Conservation (phyloP, 106 monocot genomes). For the Ottelia alismoides region DNA sequence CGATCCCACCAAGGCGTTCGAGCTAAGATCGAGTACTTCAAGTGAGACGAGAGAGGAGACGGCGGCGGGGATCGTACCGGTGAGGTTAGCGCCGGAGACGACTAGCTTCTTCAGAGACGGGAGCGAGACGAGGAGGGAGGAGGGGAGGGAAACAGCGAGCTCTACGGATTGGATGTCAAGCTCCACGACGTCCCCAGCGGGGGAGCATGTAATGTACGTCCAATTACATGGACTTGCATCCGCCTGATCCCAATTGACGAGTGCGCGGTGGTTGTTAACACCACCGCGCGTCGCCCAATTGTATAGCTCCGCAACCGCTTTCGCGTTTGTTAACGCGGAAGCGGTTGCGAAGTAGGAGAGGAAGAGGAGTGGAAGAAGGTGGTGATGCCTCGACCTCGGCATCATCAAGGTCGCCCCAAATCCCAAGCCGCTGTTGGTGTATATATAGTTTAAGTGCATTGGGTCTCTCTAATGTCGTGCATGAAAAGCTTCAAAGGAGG, state of each 20-base stretch:
- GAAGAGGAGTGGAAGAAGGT: too few relatives aligned
- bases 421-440: conserved; percentile 10
- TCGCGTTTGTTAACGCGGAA: conserved; percentile 1
- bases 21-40: conserved; percentile 43
- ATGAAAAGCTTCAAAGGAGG: neutral
- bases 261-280: too few relatives aligned
- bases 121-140: conserved; percentile 23
- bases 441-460: conserved; percentile 17
- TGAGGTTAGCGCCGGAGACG: conserved; percentile 58
- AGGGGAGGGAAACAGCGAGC: conserved; percentile 28
- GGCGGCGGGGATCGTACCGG: conserved; percentile 37
- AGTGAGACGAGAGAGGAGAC: conserved; percentile 28
- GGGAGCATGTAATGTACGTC: conserved; percentile 38
- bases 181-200: conserved; percentile 15
- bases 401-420: conserved; percentile 31
- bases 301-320: conserved; percentile 15
- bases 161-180: conserved; percentile 41
- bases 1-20: conserved; percentile 41
- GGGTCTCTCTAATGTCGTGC: conserved; percentile 21
- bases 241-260: conserved; percentile 42
- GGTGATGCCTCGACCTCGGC: conserved; percentile 42
- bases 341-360: too few relatives aligned
- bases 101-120: conserved; percentile 24
- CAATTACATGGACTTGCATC: conserved; percentile 63
- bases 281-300: conserved; percentile 16